phyloP scores from a whole-genome alignment of 2,329 filamentous ascomycete species.

The Calonectria pseudoturangicola region DNA sequence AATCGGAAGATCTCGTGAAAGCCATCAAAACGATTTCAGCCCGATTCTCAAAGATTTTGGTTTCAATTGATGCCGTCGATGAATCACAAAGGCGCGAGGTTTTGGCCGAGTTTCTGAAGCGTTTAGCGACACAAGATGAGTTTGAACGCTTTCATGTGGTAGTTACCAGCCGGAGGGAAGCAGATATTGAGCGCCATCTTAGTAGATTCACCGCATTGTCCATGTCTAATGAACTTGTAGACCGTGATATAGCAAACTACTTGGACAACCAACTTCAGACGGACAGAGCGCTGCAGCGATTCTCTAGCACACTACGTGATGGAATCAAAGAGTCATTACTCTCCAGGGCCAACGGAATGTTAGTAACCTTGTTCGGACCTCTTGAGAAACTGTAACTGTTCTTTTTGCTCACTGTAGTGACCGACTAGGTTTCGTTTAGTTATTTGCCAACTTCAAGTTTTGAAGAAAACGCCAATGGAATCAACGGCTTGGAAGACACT shows the following conservation, averaged over 20 bases:
- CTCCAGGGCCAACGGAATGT: not conserved
- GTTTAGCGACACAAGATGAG: not conserved
- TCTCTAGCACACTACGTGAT: not conserved
- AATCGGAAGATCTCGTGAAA: not conserved
- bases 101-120: not conserved
- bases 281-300: not conserved
- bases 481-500: not conserved
- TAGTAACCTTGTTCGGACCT: not conserved
- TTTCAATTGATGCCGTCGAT: not conserved
- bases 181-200: conserved; percentile 1
- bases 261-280: not conserved
- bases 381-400: not conserved
- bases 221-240: not conserved
- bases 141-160: not conserved
- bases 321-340: not conserved
- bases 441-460: not conserved
- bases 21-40: not conserved
- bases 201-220: not conserved
- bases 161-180: conserved; percentile 5
- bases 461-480: not conserved
- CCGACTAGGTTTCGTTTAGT: not conserved
- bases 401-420: not conserved
- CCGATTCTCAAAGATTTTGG: not conserved
- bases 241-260: not conserved
- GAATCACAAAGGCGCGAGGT: not conserved